phyloP scores from a whole-genome alignment of 176 grass and related monocot genomes.

The Juncus inflexus region DNA sequence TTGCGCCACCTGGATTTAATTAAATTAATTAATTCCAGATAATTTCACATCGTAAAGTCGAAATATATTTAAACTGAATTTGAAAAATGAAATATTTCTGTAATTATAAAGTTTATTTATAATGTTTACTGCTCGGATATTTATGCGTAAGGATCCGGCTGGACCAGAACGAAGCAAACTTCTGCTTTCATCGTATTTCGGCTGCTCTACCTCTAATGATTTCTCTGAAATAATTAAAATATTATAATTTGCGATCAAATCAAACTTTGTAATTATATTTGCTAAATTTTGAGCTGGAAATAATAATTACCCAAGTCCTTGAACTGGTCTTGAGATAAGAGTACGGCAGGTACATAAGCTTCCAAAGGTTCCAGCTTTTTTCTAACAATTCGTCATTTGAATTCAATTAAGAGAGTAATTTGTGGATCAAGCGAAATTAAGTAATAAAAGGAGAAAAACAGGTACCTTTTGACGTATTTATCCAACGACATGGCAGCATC shows the following conservation, averaged over 20 bases:
- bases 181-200: conserved; percentile 63
- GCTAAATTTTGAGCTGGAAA: background rate
- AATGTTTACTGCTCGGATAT: conserved; percentile 81
- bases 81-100: background rate
- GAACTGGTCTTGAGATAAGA: conserved; percentile 78
- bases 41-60: conserved; percentile 9
- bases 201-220: conserved; percentile 58
- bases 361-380: conserved; percentile 94
- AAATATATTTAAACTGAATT: background rate
- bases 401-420: background rate
- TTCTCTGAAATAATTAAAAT: conserved; percentile 52
- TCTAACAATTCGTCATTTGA: conserved; percentile 35
- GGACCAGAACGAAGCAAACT: conserved; percentile 76
- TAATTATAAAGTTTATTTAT: background rate
- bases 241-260: background rate
- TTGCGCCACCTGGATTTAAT: conserved; percentile 58
- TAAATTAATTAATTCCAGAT: conserved; percentile 25
- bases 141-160: conserved; percentile 64
- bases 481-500: conserved; percentile 55
- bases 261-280: background rate
- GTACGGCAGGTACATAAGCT: conserved; percentile 68
- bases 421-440: conserved; percentile 1
- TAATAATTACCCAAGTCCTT: conserved; percentile 59
- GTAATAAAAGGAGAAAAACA: background rate
- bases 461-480: conserved; percentile 76